These are phyloP conservation scores for Ogataea methanolica DNA, from an alignment of 805 yeast genomes.

Conservation along the genomic window DNA sequence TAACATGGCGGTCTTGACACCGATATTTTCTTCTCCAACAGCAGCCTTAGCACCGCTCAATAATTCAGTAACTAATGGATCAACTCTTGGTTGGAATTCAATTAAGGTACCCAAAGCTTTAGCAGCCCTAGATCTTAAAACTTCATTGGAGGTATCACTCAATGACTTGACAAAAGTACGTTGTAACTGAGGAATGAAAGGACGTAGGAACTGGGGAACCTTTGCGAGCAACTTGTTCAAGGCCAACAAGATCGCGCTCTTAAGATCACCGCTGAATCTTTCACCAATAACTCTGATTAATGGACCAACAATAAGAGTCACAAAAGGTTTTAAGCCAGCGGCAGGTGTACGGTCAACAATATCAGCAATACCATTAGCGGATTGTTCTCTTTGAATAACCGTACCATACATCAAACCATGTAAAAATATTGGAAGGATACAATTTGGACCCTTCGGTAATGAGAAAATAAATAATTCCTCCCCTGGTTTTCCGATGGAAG, in stretches of 20 bases:
- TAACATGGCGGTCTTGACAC: conserved; percentile 81
- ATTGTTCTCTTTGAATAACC: conserved; percentile 72
- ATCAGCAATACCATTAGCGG: conserved; percentile 88
- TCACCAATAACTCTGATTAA: conserved; percentile 97
- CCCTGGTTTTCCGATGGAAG: conserved; percentile 55
- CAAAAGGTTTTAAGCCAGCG: conserved; percentile 76
- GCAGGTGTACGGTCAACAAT: conserved; percentile 83
- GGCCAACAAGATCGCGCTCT: conserved; percentile 88
- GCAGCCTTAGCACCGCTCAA: conserved; percentile 68
- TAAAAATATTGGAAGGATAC: conserved; percentile 84
- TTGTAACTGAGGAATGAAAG: conserved; percentile 96
- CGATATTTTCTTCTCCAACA: conserved; percentile 42
- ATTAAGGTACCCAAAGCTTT: conserved; percentile 84
- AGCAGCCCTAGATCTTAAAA: conserved; percentile 80
- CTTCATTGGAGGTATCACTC: conserved; percentile 69
- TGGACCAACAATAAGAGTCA: conserved; percentile 94
- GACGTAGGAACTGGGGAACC: conserved; percentile 87
- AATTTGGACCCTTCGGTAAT: conserved; percentile 78
- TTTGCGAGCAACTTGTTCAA: conserved; percentile 71
- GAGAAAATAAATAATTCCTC: conserved; percentile 71
- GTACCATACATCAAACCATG: conserved; percentile 96
- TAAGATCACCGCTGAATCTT: conserved; percentile 83
- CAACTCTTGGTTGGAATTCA: conserved; percentile 88
- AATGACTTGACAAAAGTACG: conserved; percentile 93
- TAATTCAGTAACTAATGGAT: conserved; percentile 83